Evolutionary conservation across 2,329 filamentous ascomycete genomes (phyloP).

Genomic region (Emericellopsis cladophorae): DNA sequence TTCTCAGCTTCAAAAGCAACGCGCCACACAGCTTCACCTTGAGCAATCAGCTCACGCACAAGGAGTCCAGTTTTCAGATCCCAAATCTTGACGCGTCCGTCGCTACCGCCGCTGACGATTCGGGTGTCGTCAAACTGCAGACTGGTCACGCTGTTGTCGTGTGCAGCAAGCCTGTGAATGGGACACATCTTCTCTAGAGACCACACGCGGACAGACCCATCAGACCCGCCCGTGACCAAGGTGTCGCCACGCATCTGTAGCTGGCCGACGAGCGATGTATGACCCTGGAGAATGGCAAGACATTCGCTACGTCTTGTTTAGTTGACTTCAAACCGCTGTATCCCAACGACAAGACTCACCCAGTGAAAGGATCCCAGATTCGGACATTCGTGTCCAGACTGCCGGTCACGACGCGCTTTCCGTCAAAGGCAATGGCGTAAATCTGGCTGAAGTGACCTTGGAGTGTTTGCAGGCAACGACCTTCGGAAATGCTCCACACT

Average conservation of each 20-base stretch:
- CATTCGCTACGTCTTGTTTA: conserved; percentile 42
- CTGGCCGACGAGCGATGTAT: conserved; percentile 93
- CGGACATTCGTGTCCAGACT: conserved; percentile 93
- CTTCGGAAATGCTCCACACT: conserved; percentile 96
- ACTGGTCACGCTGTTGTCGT: conserved; percentile 97
- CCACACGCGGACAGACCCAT: conserved; percentile 94
- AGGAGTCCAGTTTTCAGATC: conserved; percentile 84
- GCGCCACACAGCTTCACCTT: conserved; percentile 91
- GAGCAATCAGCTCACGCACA: conserved; percentile 80
- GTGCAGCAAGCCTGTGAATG: conserved; percentile 87
- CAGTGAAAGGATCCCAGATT: conserved; percentile 87
- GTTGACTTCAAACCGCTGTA: too few relatives aligned
- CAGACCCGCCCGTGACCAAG: conserved; percentile 88
- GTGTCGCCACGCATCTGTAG: conserved; percentile 92
- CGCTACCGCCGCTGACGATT: conserved; percentile 90
- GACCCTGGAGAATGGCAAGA: conserved; percentile 85
- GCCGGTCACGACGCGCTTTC: conserved; percentile 82
- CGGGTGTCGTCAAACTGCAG: conserved; percentile 93
- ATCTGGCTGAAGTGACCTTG: conserved; percentile 97
- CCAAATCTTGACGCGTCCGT: conserved; percentile 98
- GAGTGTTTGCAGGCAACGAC: conserved; percentile 79
- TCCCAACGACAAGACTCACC: conserved; percentile 37
- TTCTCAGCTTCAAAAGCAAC: conserved; percentile 98
- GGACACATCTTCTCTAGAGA: conserved; percentile 81
- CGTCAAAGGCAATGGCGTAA: conserved; percentile 96